Percentiles rank a stretch among this genome's conserved stretches.
phyloP scores from a whole-genome alignment of 148 eudicot genomes.

The Rhododendron henanense region DNA sequence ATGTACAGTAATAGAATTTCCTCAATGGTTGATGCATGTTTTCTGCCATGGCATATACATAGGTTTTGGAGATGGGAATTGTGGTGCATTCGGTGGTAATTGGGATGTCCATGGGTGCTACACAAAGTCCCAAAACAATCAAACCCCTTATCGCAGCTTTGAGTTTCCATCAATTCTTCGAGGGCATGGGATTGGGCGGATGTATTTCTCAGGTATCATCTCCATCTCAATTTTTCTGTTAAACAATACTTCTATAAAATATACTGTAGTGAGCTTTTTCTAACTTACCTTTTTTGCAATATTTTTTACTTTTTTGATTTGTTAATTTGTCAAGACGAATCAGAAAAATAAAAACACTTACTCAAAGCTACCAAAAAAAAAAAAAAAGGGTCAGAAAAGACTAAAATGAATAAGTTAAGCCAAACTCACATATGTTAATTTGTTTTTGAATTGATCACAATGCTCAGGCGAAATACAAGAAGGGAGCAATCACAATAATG shows the following conservation, averaged over 20 bases:
- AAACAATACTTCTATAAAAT: too few relatives aligned
- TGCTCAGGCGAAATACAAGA: slow-evolving; percentile 13
- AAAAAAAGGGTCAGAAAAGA: neutral
- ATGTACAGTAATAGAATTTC: neutral
- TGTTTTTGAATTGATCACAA: neutral
- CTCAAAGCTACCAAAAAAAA: neutral
- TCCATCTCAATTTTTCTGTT: neutral
- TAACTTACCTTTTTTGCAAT: neutral
- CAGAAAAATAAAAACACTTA: neutral
- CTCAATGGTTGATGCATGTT: neutral
- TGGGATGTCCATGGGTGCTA: slow-evolving; percentile 20
- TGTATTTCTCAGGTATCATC: slow-evolving; percentile 18
- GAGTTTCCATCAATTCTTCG: slow-evolving; percentile 23
- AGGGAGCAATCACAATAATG: slow-evolving; percentile 6
- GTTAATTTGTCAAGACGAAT: neutral
- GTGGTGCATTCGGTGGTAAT: slow-evolving; percentile 21
- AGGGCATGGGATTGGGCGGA: slow-evolving; percentile 21
- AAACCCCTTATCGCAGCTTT: slow-evolving; percentile 18
- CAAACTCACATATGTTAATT: neutral
- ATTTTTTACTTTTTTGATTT: neutral
- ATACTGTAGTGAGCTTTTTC: neutral
- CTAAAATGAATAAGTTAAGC: neutral
- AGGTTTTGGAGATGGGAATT: slow-evolving; percentile 21
- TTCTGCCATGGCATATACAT: neutral
- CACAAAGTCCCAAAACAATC: slow-evolving; percentile 19